Evolutionary conservation across 257 asterid genomes (phyloP), one percentile per base, ranked within the genome.

Genomic region (Phtheirospermum japonicum): DNA sequence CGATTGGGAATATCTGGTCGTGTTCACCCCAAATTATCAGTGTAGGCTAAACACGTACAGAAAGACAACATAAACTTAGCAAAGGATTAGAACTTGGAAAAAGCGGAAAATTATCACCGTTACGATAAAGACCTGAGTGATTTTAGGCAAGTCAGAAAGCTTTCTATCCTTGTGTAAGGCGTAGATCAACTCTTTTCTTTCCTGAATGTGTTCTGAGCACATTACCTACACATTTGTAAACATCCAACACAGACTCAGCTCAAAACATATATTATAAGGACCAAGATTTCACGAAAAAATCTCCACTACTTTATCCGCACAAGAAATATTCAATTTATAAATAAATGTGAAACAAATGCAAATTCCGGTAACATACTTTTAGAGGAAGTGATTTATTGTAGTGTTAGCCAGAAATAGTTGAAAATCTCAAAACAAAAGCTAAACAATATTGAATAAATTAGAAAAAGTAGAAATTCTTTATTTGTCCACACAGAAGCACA

Each of bases 21-120:
- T 76, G 58, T 23, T 90, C 95, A 7, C 96, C 98, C 96, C 98
- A 90, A 40, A 90, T 79, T n/a, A 90, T 75, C 75, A 88, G 63
- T 53, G 81, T 89, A 5, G 52, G 52, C 52, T 45, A 13, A 14
- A 43, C 0, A 9, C 4, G 46, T 4, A 7, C 3, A 12, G 12
- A 42, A 42, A 13, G 5, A 12, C 6, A 42, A n/a, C 17, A 42
- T 42, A 0, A 11, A 8, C 12, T n/a, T n/a, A n/a, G n/a, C n/a
- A n/a, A n/a, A n/a, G n/a, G n/a, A n/a, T n/a, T n/a, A n/a, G n/a
- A 10, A 42, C 14, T 14, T 13, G 2, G 9, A 45, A 45, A 45
- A 6, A 45, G 20, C n/a, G n/a, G n/a, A n/a, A 14, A 6, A 45
- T 2, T 13, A 43, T 43, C 18, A 9, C 2, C n/a, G n/a, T n/a